These are phyloP conservation scores for Macrocystidia cucumis DNA, from an alignment of 1,284 basidiomycete species.

Conservation along the genomic window DNA sequence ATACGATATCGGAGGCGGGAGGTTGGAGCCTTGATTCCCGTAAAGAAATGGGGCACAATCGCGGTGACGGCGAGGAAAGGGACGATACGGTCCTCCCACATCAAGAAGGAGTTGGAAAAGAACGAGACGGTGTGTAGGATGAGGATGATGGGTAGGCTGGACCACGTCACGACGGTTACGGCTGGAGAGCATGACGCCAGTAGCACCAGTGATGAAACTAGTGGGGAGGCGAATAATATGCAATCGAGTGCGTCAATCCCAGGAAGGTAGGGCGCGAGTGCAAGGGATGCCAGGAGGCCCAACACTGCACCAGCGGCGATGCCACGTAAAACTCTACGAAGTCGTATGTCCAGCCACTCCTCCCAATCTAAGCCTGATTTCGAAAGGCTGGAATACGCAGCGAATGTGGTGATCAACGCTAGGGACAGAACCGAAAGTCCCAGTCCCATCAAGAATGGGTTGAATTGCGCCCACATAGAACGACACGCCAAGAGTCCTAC, in stretches of 20 bases:
- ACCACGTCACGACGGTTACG: slow-evolving; percentile 18
- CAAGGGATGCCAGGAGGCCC: slow-evolving; percentile 28
- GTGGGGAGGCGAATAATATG: slow-evolving; percentile 35
- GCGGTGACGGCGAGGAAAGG: slow-evolving; percentile 69
- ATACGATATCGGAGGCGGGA: slow-evolving; percentile 69
- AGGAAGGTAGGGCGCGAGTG: slow-evolving; percentile 25
- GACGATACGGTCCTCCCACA: slow-evolving; percentile 90
- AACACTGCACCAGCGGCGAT: slow-evolving; percentile 32
- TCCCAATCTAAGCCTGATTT: slow-evolving; percentile 29
- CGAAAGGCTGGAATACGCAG: slow-evolving; percentile 38
- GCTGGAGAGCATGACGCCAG: slow-evolving; percentile 27
- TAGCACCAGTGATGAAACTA: slow-evolving; percentile 31
- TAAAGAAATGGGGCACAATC: slow-evolving; percentile 47
- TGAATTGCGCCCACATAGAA: slow-evolving; percentile 93
- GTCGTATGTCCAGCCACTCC: slow-evolving; percentile 25
- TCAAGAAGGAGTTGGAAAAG: slow-evolving; percentile 89
- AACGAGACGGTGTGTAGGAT: slow-evolving; percentile 68
- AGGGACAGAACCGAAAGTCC: slow-evolving; percentile 50
- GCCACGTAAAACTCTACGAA: slow-evolving; percentile 26
- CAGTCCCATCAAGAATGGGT: slow-evolving; percentile 66
- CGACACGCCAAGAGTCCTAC: slow-evolving; percentile 69
- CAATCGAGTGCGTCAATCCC: slow-evolving; percentile 35
- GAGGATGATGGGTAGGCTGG: slow-evolving; percentile 39
- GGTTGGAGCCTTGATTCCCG: slow-evolving; percentile 61
- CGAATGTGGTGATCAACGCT: slow-evolving; percentile 38